Evolutionary conservation across 1,139 yeast species (phyloP), one percentile per base, ranked within the genome.

Genomic region (Pichia sp.): DNA sequence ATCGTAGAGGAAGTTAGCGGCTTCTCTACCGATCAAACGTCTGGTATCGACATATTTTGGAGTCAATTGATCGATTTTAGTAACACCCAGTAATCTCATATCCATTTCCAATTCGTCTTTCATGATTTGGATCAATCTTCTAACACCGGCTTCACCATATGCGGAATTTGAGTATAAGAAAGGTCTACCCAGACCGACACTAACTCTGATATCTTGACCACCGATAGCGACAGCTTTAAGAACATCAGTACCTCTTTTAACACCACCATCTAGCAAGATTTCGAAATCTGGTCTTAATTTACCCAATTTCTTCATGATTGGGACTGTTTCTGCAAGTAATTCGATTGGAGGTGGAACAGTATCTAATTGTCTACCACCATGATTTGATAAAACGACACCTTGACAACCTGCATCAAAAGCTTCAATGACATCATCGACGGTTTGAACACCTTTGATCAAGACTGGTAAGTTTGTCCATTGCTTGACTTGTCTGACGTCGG

Each of bases 1-100:
- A 30, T 67, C 62, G 52, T 69, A 71, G 40, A 81, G 60, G 46
- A 57, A 58, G 59, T 83, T 87, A 15, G 62, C 60, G 1, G 85
- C 77, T n/a, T 71, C 73, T 46, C 66, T 59, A 28, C 67, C 66
- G 22, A 67, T 59, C 45, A 72, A 55, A 27, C 68, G 61, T 32
- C 70, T 62, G 11, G 72, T 62, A 56, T 83, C 88, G 11, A 83
- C 63, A 52, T 75, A 68, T 8, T 71, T 67, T 14, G 81, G 82
- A 54, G 78, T 72, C 53, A 91, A 72, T 38, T 89, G 84, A 40
- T 74, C 77, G 19, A 91, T 69, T 22, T 72, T 73, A 20, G 79
- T 81, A 31, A 79, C 96, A 38, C 97, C 98, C 44, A 91, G 69
- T 43, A 90, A 72, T 55, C 96, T 75, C 97, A 91, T 88, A 66